These are phyloP conservation scores for Alternaria brassicae DNA, from an alignment of 2,329 filamentous ascomycete genomes.

Conservation along the genomic window DNA sequence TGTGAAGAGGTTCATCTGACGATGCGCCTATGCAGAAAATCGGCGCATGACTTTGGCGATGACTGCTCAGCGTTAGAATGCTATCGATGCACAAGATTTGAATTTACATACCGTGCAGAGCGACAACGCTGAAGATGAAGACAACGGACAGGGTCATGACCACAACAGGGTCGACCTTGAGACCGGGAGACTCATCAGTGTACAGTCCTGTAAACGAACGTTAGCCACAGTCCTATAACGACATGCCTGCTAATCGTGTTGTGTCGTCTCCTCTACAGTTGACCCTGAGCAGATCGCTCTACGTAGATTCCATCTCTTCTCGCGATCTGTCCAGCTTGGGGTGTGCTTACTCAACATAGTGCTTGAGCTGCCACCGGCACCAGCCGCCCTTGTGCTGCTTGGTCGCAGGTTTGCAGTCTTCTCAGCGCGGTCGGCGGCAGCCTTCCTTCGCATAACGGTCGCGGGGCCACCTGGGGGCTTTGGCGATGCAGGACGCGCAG, in stretches of 20 bases:
- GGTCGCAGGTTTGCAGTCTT: conserved; percentile 93
- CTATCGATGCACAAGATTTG: not conserved
- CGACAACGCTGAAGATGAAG: conserved; percentile 98
- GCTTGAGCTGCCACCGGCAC: conserved; percentile 93
- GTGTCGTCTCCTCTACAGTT: not conserved
- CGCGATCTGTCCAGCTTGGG: not conserved
- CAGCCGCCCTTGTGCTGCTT: conserved; percentile 88
- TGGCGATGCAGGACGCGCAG: conserved; percentile 82
- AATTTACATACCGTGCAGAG: conserved; percentile 82
- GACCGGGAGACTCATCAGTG: conserved; percentile 95
- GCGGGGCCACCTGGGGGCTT: conserved; percentile 91
- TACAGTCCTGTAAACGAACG: conserved; percentile 73
- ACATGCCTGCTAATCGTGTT: not conserved
- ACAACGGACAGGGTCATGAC: conserved; percentile 95
- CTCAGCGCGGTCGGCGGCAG: conserved; percentile 96
- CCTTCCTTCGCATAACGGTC: conserved; percentile 92
- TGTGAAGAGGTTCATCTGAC: not conserved
- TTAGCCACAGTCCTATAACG: conserved; percentile 21
- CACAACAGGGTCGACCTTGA: conserved; percentile 98
- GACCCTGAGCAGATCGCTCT: not conserved
- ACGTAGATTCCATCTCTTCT: not conserved
- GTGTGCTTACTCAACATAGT: conserved; percentile 89
- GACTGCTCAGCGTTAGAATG: conserved; percentile 62
- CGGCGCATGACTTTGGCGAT: conserved; percentile 94
- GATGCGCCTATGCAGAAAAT: conserved; percentile 66